A percentile compares a stretch with the other conserved stretches of the same genome.
These are phyloP conservation scores for Talaromyces funiculosus DNA, from an alignment of 2,329 filamentous ascomycete genomes.

Conservation along the genomic window DNA sequence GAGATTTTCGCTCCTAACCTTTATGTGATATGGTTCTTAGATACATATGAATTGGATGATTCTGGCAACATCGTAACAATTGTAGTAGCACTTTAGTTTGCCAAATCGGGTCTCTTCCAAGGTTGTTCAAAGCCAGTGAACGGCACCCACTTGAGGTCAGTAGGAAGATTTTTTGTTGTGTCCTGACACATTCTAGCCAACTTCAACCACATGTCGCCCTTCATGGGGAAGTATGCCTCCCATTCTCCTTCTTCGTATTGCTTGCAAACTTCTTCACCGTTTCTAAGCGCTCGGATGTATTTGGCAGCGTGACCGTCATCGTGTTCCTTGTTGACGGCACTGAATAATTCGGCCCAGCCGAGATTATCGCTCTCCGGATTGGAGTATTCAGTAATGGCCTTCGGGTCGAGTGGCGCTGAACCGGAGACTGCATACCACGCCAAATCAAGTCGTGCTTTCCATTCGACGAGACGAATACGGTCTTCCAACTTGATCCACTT, in stretches of 20 bases:
- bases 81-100: neutral
- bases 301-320: conserved; percentile 36
- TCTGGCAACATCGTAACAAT: neutral
- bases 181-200: conserved; percentile 19
- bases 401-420: conserved; percentile 16
- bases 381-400: conserved; percentile 19
- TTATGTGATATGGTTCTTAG: neutral
- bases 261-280: conserved; percentile 21
- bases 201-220: conserved; percentile 24
- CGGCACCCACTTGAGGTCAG: neutral
- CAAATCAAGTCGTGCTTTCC: conserved; percentile 22
- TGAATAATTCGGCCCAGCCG: conserved; percentile 26
- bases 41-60: neutral
- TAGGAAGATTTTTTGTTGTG: conserved; percentile 13
- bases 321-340: conserved; percentile 18
- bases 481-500: conserved; percentile 29
- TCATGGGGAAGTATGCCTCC: conserved; percentile 16
- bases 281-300: conserved; percentile 30
- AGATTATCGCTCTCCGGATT: conserved; percentile 14
- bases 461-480: conserved; percentile 20
- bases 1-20: neutral
- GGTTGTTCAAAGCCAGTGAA: neutral
- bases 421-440: conserved; percentile 20
- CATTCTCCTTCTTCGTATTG: conserved; percentile 17
- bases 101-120: neutral